A percentile compares a stretch with the other conserved stretches of the same genome.
Evolutionary conservation across 176 grass and related monocot genomes (phyloP).

Genomic region (Rhynchospora pubera): DNA sequence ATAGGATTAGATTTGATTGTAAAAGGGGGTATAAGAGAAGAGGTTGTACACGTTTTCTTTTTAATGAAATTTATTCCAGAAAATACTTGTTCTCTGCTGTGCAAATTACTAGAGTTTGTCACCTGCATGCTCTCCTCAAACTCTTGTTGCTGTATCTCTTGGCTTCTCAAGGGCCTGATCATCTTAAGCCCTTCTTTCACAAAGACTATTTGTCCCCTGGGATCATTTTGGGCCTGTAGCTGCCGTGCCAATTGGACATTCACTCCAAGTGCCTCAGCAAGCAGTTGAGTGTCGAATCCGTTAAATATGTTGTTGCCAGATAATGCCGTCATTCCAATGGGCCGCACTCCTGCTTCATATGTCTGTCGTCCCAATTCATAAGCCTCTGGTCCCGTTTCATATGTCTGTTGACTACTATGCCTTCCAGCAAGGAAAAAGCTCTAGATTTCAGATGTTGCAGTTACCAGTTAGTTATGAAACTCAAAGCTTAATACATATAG

Average conservation of each 20-base stretch:
- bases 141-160: not conserved
- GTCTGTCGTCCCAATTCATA: not conserved
- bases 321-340: not conserved
- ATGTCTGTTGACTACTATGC: not conserved
- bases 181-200: conserved; percentile 17
- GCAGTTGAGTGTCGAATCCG: conserved; percentile 17
- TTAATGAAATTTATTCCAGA: too few relatives aligned
- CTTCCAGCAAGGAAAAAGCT: conserved; percentile 15
- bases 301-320: conserved; percentile 17
- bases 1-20: too few relatives aligned
- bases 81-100: too few relatives aligned
- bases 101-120: too few relatives aligned
- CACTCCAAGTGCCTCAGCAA: conserved; percentile 5
- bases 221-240: conserved; percentile 24
- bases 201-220: conserved; percentile 22
- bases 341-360: not conserved
- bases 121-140: too few relatives aligned
- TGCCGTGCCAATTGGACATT: not conserved
- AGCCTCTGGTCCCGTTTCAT: not conserved
- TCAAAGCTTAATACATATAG: not conserved
- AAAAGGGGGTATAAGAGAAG: too few relatives aligned
- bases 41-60: too few relatives aligned
- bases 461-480: too few relatives aligned
- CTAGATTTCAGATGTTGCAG: not conserved
- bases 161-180: not conserved